Evolutionary conservation across 768 basidiomycete species (phyloP).

Genomic region (Hypholoma sublateritium): DNA sequence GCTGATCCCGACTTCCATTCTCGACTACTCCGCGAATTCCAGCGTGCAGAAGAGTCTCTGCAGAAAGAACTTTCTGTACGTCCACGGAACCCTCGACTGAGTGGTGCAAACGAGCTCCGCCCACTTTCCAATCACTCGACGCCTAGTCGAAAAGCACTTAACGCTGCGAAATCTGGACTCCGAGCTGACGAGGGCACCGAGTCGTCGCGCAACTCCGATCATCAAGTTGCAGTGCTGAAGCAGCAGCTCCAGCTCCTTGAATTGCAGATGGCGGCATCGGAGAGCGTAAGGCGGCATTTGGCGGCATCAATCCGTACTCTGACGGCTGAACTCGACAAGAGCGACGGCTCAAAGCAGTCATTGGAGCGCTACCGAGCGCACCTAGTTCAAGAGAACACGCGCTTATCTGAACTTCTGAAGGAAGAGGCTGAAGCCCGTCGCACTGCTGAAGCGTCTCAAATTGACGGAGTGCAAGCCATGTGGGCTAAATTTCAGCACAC

Average conservation of each 20-base stretch:
- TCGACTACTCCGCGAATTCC: constrained; percentile 61
- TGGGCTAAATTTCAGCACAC: constrained; percentile 66
- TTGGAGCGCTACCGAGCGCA: constrained; percentile 57
- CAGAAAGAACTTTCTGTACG: constrained; percentile 48
- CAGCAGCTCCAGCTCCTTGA: constrained; percentile 70
- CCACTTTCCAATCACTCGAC: constrained; percentile 42
- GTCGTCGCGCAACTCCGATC: constrained; percentile 28
- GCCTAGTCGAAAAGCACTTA: constrained; percentile 41
- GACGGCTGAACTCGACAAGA: constrained; percentile 59
- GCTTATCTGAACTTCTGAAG: constrained; percentile 53
- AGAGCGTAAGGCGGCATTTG: constrained; percentile 64
- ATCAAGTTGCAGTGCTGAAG: constrained; percentile 50
- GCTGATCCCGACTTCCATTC: constrained; percentile 63
- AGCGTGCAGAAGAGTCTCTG: constrained; percentile 58
- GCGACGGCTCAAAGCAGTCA: constrained; percentile 65
- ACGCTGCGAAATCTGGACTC: constrained; percentile 12
- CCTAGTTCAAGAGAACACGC: constrained; percentile 55
- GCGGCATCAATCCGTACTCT: constrained; percentile 60
- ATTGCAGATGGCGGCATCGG: constrained; percentile 66
- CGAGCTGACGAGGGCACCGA: constrained; percentile 12
- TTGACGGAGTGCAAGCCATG: constrained; percentile 62
- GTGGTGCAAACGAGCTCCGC: constrained; percentile 34
- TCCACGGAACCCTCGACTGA: constrained; percentile 31
- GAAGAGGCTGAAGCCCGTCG: constrained; percentile 66
- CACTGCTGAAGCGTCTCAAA: constrained; percentile 59